Percentiles rank a stretch among this genome's conserved stretches.
Conservation (phyloP, 805 yeast genomes). For the Saturnispora sekii region DNA sequence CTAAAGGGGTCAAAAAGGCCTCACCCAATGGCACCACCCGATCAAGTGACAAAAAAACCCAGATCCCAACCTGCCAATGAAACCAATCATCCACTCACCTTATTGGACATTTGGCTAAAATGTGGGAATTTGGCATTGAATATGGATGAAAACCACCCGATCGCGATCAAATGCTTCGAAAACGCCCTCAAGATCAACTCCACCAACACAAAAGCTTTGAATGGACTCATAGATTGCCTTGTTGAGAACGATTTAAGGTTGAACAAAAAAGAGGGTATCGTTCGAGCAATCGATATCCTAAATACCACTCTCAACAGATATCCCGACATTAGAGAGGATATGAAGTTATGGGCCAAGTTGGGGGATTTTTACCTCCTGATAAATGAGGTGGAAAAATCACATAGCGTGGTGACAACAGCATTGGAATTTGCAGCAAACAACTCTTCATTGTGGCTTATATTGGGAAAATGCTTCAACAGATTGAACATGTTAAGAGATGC, state of each 20-base stretch:
- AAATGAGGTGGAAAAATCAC: constrained; percentile 43
- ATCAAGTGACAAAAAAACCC: too few relatives aligned
- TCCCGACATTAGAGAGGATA: constrained; percentile 31
- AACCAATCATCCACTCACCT: background rate
- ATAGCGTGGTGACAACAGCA: constrained; percentile 21
- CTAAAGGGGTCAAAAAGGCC: background rate
- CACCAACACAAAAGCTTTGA: constrained; percentile 30
- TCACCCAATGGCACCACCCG: background rate
- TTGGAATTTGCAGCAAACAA: constrained; percentile 21
- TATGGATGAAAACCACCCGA: constrained; percentile 27
- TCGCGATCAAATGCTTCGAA: constrained; percentile 37
- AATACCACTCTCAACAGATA: constrained; percentile 30
- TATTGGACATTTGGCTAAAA: constrained; percentile 33
- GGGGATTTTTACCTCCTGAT: constrained; percentile 41
- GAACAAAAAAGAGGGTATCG: constrained; percentile 4
- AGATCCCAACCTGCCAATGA: background rate
- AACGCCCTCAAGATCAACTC: constrained; percentile 35
- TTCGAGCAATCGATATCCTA: constrained; percentile 32
- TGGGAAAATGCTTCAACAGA: constrained; percentile 40
- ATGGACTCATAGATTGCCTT: constrained; percentile 33
- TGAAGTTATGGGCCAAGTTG: constrained; percentile 38
- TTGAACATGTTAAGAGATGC: constrained; percentile 38
- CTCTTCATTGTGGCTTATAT: constrained; percentile 37
- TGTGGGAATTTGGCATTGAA: constrained; percentile 38
- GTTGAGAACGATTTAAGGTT: constrained; percentile 1